Percentiles rank a stretch among this genome's conserved stretches.
phyloP scores from a whole-genome alignment of 306 rosid species.

The Crataegus laevigata region DNA sequence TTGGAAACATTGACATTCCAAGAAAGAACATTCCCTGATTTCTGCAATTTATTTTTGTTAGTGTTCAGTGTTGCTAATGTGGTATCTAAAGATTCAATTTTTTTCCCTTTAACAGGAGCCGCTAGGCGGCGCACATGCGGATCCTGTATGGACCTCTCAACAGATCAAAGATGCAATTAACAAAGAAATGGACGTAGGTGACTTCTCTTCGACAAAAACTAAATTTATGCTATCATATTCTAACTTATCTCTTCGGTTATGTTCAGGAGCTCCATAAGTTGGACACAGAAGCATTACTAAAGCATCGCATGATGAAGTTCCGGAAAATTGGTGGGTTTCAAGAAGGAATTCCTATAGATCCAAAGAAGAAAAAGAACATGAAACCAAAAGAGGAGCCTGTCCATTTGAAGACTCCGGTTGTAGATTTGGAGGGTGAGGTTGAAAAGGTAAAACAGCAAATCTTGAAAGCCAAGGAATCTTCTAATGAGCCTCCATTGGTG shows the following conservation, averaged over 20 bases:
- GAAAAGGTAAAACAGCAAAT: conserved; percentile 50
- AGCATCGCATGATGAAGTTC: conserved; percentile 71
- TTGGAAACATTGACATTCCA: background rate
- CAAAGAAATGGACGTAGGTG: conserved; percentile 78
- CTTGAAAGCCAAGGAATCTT: conserved; percentile 38
- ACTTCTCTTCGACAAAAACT: conserved; percentile 13
- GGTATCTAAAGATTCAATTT: conserved; percentile 5
- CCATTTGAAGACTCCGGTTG: conserved; percentile 26
- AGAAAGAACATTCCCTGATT: background rate
- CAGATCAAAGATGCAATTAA: conserved; percentile 72
- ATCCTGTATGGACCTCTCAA: conserved; percentile 76
- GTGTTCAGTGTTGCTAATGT: background rate
- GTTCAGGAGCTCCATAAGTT: conserved; percentile 63
- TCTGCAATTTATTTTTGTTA: background rate
- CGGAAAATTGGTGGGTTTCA: conserved; percentile 74
- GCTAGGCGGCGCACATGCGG: conserved; percentile 89
- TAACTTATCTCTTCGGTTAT: conserved; percentile 18
- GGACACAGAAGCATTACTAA: conserved; percentile 50
- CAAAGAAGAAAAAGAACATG: conserved; percentile 54
- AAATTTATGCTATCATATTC: conserved; percentile 7
- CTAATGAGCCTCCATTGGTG: conserved; percentile 29
- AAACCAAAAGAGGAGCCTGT: conserved; percentile 51
- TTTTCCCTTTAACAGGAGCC: conserved; percentile 65
- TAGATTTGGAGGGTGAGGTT: conserved; percentile 44
- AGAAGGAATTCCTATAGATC: conserved; percentile 72